Conservation (phyloP, 805 yeast species). For the Wickerhamomyces xylosicus region DNA sequence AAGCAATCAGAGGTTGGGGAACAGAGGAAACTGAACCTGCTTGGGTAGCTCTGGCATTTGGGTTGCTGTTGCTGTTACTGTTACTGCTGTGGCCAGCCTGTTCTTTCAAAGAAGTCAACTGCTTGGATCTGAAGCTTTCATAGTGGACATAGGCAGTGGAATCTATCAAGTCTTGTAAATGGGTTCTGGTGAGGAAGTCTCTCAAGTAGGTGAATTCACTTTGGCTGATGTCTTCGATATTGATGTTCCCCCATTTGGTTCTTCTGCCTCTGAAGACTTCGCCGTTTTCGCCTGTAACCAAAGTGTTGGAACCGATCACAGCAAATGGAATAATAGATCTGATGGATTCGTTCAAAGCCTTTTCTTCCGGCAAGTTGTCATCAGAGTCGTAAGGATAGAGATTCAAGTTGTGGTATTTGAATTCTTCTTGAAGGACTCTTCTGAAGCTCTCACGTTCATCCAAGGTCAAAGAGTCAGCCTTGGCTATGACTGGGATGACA, state of each 20-base stretch:
- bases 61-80: no score
- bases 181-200: constrained; percentile 91
- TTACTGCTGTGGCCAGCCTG: neutral
- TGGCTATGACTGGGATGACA: constrained; percentile 92
- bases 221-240: constrained; percentile 89
- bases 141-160: constrained; percentile 82
- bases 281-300: constrained; percentile 58
- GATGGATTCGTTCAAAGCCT: constrained; percentile 64
- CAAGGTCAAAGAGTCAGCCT: constrained; percentile 80
- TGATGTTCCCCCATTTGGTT: constrained; percentile 89
- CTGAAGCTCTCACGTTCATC: constrained; percentile 78
- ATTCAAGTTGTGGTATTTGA: constrained; percentile 58
- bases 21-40: no score
- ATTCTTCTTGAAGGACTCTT: constrained; percentile 66
- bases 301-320: constrained; percentile 80
- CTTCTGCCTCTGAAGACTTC: constrained; percentile 80
- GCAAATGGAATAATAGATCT: constrained; percentile 86
- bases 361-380: constrained; percentile 60
- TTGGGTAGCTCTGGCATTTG: no score
- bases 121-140: constrained; percentile 89
- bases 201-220: constrained; percentile 93
- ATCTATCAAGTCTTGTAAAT: constrained; percentile 91
- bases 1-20: no score
- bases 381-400: constrained; percentile 78
- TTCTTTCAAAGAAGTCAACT: constrained; percentile 86